phyloP scores from a whole-genome alignment of 2,329 filamentous ascomycete species.

The Paracoccidioides lutzii region DNA sequence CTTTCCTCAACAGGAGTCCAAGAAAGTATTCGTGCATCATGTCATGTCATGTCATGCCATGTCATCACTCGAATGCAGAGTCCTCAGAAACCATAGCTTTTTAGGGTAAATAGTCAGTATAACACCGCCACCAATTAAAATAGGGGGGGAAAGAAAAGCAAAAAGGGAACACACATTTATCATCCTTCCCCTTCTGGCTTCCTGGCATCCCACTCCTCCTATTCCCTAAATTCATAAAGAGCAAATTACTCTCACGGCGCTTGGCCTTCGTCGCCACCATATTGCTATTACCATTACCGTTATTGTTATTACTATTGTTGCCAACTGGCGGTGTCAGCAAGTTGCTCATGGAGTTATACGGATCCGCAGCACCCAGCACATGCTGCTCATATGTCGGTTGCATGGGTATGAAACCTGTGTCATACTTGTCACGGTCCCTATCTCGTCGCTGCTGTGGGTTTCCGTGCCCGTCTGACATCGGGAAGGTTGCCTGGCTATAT shows the following conservation, averaged over 20 bases:
- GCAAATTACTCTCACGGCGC: constrained; percentile 37
- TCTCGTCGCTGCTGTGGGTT: background rate
- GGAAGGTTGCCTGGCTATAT: constrained; percentile 46
- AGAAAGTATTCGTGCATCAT: too few relatives aligned
- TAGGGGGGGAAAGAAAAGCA: background rate
- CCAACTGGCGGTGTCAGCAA: constrained; percentile 28
- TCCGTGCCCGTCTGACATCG: background rate
- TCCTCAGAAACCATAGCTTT: constrained; percentile 9
- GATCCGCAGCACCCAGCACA: constrained; percentile 17
- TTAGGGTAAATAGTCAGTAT: background rate
- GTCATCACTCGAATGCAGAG: constrained; percentile 8
- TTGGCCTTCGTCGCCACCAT: constrained; percentile 27
- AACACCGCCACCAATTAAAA: background rate
- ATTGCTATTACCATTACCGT: background rate
- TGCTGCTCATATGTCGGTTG: constrained; percentile 37
- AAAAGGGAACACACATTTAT: background rate
- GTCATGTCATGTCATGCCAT: background rate
- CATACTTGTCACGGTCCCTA: constrained; percentile 22
- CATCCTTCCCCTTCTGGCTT: background rate
- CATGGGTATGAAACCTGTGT: constrained; percentile 41
- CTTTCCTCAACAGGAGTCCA: background rate
- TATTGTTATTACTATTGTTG: background rate
- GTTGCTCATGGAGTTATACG: constrained; percentile 25
- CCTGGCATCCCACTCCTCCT: constrained; percentile 14
- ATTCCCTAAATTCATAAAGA: constrained; percentile 31